Evolutionary conservation across 148 eudicot genomes (phyloP), one percentile per base, ranked within the genome.

Genomic region (Arctostaphylos glauca): DNA sequence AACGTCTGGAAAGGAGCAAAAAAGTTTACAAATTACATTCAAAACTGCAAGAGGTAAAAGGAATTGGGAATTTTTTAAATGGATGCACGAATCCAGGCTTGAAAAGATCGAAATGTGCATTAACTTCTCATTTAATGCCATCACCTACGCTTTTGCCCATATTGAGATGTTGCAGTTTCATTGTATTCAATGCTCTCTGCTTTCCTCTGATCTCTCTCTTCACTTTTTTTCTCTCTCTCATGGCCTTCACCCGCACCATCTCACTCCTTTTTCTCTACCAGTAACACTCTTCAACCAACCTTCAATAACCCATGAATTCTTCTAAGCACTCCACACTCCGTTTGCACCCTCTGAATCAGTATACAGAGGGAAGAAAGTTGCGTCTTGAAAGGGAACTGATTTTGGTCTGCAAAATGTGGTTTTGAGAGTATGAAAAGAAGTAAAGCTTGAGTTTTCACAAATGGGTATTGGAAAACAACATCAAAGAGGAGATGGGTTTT

Each of bases 91-190:
- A 90, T 89, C 87, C 84, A 83, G 91, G 95, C 92, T 89, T 83
- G 84, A 87, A 88, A 85, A 80, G 85, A 88, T 86, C 88, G 86
- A 84, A 81, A 78, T 87, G 81, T 87, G 94, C 92, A 93, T 88
- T 93, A 81, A 92, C 84, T 87, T 49, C 87, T 81, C 93, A 93
- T 92, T 93, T 82, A 93, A 83, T 93, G 92, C 88, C 78, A 88
- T 86, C 95, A 93, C 91, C 97, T 91, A 90, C 91, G 84, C 92
- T 49, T 46, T 55, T 72, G 52, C 79, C 58, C 47, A 62, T 74
- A 5, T 59, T 52, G 43, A 15, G 74, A 67, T 50, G 38, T 44
- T 70, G 62, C 64, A 52, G 41, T 83, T 82, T 66, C 66, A 49
- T 64, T 54, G 58, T 80, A 60, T 76, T 66, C 55, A 50, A 66